Percentiles rank a stretch among this genome's conserved stretches.
Conservation (phyloP, 2,329 filamentous ascomycete genomes). For the Podosphaera xanthii region DNA sequence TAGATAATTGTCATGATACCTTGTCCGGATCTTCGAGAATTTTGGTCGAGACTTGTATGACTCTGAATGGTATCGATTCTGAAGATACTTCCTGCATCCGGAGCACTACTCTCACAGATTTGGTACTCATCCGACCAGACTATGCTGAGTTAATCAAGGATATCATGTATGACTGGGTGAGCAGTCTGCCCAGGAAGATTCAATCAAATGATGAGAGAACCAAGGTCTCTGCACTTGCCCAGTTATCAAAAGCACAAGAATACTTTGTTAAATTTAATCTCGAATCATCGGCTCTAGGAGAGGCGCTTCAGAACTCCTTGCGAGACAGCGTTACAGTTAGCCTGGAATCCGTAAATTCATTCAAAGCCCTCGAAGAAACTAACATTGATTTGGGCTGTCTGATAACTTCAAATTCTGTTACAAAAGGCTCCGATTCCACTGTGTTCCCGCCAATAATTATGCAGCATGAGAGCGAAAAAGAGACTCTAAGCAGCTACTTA, state of each 20-base stretch:
- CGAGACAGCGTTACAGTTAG: slow-evolving; percentile 42
- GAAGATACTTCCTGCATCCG: slow-evolving; percentile 17
- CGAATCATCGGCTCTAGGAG: slow-evolving; percentile 42
- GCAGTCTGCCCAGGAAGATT: slow-evolving; percentile 60
- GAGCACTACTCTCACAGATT: slow-evolving; percentile 30
- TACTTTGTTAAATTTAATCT: slow-evolving; percentile 40
- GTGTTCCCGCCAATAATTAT: slow-evolving; percentile 39
- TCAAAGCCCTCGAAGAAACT: slow-evolving; percentile 9
- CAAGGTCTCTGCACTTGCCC: slow-evolving; percentile 49
- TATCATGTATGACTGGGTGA: slow-evolving; percentile 60
- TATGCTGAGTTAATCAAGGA: slow-evolving; percentile 43
- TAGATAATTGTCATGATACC: slow-evolving; percentile 58
- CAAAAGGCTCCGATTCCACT: slow-evolving; percentile 6
- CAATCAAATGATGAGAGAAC: slow-evolving; percentile 60
- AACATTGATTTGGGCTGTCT: slow-evolving; percentile 13
- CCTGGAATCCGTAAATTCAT: slow-evolving; percentile 6
- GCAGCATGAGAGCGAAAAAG: slow-evolving; percentile 39
- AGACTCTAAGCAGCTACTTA: slow-evolving; percentile 32
- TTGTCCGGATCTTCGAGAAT: slow-evolving; percentile 46
- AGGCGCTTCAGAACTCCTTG: slow-evolving; percentile 42
- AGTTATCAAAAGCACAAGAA: slow-evolving; percentile 51
- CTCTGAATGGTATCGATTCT: slow-evolving; percentile 32
- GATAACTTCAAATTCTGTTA: slow-evolving; percentile 11
- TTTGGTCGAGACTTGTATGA: slow-evolving; percentile 61
- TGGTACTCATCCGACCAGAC: slow-evolving; percentile 37